phyloP scores from a whole-genome alignment of 805 yeast species.

The Komagataella mondaviorum region DNA sequence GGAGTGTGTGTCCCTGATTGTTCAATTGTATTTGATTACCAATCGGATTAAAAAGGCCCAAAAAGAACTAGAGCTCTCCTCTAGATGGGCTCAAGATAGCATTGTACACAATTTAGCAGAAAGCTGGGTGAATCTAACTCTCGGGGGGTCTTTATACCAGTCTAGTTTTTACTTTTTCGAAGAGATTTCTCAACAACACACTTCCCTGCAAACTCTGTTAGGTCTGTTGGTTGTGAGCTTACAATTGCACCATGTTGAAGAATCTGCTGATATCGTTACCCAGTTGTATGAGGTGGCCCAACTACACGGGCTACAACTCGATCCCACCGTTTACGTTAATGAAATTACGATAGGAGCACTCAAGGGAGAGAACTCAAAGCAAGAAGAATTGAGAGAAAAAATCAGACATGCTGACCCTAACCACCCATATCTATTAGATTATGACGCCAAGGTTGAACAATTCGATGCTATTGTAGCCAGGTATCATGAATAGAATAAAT shows the following conservation, averaged over 20 bases:
- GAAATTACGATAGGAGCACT: constrained; percentile 50
- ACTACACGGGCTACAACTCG: constrained; percentile 10
- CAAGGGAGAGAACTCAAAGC: constrained; percentile 24
- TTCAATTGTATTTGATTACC: constrained; percentile 25
- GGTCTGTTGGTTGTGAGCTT: constrained; percentile 65
- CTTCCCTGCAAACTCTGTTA: constrained; percentile 32
- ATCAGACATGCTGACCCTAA: constrained; percentile 34
- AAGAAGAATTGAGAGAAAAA: constrained; percentile 27
- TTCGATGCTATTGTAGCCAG: constrained; percentile 62
- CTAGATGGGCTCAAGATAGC: constrained; percentile 51
- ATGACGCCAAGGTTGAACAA: constrained; percentile 42
- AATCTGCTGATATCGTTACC: constrained; percentile 55
- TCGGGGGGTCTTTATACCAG: constrained; percentile 22
- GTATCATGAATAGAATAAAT: constrained; percentile 16
- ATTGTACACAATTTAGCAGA: constrained; percentile 69
- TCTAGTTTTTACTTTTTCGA: constrained; percentile 57
- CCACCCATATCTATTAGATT: constrained; percentile 45
- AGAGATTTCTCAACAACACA: constrained; percentile 55
- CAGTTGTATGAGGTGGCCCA: constrained; percentile 18
- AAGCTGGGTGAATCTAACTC: constrained; percentile 44
- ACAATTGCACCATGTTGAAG: constrained; percentile 70
- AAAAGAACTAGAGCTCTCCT: constrained; percentile 27
- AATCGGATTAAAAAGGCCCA: constrained; percentile 31
- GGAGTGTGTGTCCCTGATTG: constrained; percentile 22
- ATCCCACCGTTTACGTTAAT: constrained; percentile 40